Conservation (phyloP, 805 yeast genomes). For the Ogataea pignaliae region DNA sequence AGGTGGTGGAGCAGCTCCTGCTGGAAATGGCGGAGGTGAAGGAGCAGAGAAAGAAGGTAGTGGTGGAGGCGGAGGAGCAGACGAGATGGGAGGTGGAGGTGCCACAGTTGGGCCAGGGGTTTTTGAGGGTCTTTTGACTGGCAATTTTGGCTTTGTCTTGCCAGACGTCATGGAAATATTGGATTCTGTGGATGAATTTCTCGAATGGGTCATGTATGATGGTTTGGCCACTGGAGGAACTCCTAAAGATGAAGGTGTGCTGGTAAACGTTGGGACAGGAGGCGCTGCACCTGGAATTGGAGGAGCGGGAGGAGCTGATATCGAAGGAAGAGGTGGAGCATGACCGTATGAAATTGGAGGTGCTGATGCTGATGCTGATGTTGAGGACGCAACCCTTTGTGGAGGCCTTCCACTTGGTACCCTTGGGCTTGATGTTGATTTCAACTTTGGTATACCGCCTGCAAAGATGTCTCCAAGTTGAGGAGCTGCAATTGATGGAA, state of each 20-base stretch:
- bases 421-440: slow-evolving; percentile 13
- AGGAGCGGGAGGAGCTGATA: slow-evolving; percentile 16
- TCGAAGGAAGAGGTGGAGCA: slow-evolving; percentile 14
- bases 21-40: slow-evolving; percentile 11
- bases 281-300: slow-evolving; percentile 9
- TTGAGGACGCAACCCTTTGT: slow-evolving; percentile 9
- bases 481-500: slow-evolving; percentile 28
- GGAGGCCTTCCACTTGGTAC: slow-evolving; percentile 5
- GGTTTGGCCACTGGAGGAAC: slow-evolving; percentile 1
- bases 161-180: slow-evolving; percentile 9
- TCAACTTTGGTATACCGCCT: slow-evolving; percentile 74
- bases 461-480: slow-evolving; percentile 67
- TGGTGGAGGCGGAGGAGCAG: slow-evolving; percentile 18
- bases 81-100: slow-evolving; percentile 16
- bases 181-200: slow-evolving; percentile 10
- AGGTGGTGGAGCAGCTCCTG: slow-evolving; percentile 11
- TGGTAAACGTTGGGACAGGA: slow-evolving; percentile 3
- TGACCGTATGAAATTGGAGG: slow-evolving; percentile 20
- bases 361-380: slow-evolving; percentile 18
- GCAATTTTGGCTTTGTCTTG: slow-evolving; percentile 16
- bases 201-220: slow-evolving; percentile 3
- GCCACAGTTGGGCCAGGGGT: slow-evolving; percentile 5
- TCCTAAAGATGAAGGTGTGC: slow-evolving; percentile 4
- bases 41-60: slow-evolving; percentile 18
- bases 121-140: slow-evolving; percentile 15